Conservation (phyloP, 495 filamentous ascomycete genomes). For the Clavariopsis aquatica region DNA sequence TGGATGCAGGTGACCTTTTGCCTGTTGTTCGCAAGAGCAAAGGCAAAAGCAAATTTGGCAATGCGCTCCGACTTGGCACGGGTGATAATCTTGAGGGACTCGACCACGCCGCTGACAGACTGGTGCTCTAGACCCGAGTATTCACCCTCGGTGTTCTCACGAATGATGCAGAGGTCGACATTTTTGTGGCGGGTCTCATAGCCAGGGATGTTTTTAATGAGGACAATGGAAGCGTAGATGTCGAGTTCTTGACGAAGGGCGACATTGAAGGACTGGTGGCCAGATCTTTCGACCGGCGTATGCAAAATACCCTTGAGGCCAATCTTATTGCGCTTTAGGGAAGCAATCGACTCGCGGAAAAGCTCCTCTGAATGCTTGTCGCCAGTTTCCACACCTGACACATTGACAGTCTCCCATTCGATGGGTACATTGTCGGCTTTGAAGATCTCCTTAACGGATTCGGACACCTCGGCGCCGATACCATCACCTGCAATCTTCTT, state of each 20-base stretch:
- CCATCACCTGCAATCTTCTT: constrained; percentile 71
- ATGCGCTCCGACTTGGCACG: constrained; percentile 98
- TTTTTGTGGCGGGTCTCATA: constrained; percentile 95
- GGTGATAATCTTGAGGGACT: constrained; percentile 99
- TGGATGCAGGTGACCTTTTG: constrained; percentile 99
- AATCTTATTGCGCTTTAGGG: constrained; percentile 95
- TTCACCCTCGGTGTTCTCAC: constrained; percentile 99
- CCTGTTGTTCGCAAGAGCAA: constrained; percentile 95
- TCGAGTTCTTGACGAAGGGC: constrained; percentile 97
- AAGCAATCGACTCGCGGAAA: constrained; percentile 91
- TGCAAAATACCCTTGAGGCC: constrained; percentile 96
- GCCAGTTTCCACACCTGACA: constrained; percentile 85
- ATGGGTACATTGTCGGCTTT: constrained; percentile 99
- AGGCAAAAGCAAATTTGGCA: constrained; percentile 96
- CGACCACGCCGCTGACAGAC: constrained; percentile 93
- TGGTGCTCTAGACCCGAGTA: constrained; percentile 99
- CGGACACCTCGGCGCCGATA: constrained; percentile 96
- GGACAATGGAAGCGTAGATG: constrained; percentile 96
- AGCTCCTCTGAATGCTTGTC: constrained; percentile 89
- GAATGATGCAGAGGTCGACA: constrained; percentile 97
- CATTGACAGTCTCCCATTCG: constrained; percentile 98
- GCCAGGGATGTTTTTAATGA: constrained; percentile 99
- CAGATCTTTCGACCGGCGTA: constrained; percentile 93
- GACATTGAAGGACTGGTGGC: constrained; percentile 99
- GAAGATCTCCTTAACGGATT: constrained; percentile 98